Base-by-base conservation (phyloP, 2,329 filamentous ascomycete species). In the Neonectria sp. region DNA sequence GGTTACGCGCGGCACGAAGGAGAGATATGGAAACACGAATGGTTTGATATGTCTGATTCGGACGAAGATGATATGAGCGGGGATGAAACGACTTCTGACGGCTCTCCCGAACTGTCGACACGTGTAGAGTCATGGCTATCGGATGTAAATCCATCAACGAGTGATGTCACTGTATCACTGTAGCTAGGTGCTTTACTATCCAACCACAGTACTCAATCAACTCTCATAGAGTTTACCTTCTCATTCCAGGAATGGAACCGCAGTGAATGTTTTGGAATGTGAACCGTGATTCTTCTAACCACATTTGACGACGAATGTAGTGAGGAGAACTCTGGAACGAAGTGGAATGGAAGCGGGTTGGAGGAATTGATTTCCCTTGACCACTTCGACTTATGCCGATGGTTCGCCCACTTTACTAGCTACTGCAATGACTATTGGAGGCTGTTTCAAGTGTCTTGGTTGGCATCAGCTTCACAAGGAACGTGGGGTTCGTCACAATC, bases 1-100 rank as follows among this genome's bases (percentile, higher is more conserved):
- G 75, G 73, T 13, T 77, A 69, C 55, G 55, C 74, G 43, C 46
- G 31, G 46, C 56, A 67, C 24, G 75, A 79, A 60, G 63, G 66
- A 37, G 33, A 61, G n/a, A 65, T 60, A 43, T 60, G 57, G 57
- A 60, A 49, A 37, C 73, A 77, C 56, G 69, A 75, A 55, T 79
- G 73, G 75, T 73, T 78, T 62, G 55, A 60, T 6, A 60, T 59
- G 21, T 65, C 63, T 15, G 68, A 68, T 46, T 72, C 67, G 11
- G 75, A 79, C 27, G 72, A 76, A 8, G 71, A 75, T n/a, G 60
- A 60, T 51, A 27, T 60, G 9, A 31, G 37, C 24, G 31, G 48
- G 46, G 43, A 60, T 40, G 15, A 60, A 48, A 65, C 37, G 49
- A 65, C 55, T 48, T 55, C 35, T 55, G 27, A 25, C 9, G 35